These are phyloP conservation scores for Tuber magnatum DNA, from an alignment of 495 filamentous ascomycete genomes.

Conservation along the genomic window DNA sequence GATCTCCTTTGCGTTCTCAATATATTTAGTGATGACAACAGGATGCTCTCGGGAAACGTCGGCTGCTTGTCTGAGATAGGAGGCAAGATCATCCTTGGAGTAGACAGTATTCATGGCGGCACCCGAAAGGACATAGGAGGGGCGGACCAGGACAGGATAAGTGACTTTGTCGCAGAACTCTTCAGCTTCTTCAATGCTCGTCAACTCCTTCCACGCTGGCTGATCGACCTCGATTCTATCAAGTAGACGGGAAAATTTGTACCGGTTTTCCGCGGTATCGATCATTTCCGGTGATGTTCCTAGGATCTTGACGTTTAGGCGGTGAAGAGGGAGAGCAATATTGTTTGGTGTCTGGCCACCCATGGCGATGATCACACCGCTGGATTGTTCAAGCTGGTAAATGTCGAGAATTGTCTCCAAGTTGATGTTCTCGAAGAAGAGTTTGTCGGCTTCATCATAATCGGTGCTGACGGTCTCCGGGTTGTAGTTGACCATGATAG, in stretches of 20 bases:
- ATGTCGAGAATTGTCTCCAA: constrained; percentile 92
- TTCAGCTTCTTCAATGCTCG: constrained; percentile 78
- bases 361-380: constrained; percentile 94
- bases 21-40: constrained; percentile 97
- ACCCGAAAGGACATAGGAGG: constrained; percentile 91
- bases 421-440: constrained; percentile 98
- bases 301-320: constrained; percentile 81
- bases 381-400: constrained; percentile 79
- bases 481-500: constrained; percentile 97
- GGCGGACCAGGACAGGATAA: constrained; percentile 89
- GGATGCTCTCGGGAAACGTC: constrained; percentile 93
- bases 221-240: constrained; percentile 95
- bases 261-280: constrained; percentile 91
- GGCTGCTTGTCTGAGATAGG: constrained; percentile 78
- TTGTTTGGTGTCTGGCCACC: constrained; percentile 98
- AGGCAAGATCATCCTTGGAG: constrained; percentile 74
- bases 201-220: constrained; percentile 95
- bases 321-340: constrained; percentile 82
- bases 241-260: constrained; percentile 96
- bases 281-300: constrained; percentile 99
- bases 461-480: constrained; percentile 93
- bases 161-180: constrained; percentile 73
- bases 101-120: constrained; percentile 97
- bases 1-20: constrained; percentile 93
- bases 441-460: constrained; percentile 88